Percentiles rank a stretch among this genome's conserved stretches.
Evolutionary conservation across 139 green algal genomes (phyloP).

Genomic region (Chlorella sp.): DNA sequence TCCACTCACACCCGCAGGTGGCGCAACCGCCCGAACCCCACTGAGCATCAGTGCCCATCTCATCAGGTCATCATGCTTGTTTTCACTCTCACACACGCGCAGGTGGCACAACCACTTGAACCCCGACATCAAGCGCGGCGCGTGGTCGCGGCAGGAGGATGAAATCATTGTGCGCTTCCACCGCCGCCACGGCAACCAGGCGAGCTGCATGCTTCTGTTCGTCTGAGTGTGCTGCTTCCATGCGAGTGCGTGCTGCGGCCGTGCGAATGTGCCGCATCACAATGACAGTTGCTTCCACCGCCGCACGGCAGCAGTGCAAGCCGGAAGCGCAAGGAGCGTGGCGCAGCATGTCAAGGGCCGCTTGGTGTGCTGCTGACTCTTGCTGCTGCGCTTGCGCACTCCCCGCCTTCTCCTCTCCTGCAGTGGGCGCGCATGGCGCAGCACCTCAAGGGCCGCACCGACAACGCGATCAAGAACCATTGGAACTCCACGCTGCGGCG

Average conservation of each 20-base stretch:
- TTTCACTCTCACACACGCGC: background rate
- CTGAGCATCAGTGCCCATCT: background rate
- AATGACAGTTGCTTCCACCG: no score
- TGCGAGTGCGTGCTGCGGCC: no score
- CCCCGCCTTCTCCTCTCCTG: background rate
- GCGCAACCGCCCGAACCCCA: conserved; percentile 74
- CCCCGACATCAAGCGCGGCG: conserved; percentile 72
- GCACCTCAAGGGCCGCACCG: conserved; percentile 69
- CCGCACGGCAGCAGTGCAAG: no score
- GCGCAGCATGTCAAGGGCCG: no score
- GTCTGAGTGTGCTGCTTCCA: no score
- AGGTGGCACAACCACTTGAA: conserved; percentile 79
- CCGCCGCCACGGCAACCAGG: conserved; percentile 40
- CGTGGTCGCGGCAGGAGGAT: conserved; percentile 72
- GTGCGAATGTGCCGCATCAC: no score
- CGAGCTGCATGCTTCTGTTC: background rate
- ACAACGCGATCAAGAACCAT: conserved; percentile 89
- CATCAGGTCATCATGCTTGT: background rate
- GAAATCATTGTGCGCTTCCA: conserved; percentile 56
- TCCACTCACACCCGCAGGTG: conserved; percentile 35
- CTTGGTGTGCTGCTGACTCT: no score
- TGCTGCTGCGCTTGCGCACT: no score
- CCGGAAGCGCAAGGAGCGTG: no score
- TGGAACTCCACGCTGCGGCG: conserved; percentile 74
- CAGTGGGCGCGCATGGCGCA: conserved; percentile 78